Evolutionary conservation across 2,329 filamentous ascomycete species (phyloP).

Genomic region (Harringtonia lauricola): DNA sequence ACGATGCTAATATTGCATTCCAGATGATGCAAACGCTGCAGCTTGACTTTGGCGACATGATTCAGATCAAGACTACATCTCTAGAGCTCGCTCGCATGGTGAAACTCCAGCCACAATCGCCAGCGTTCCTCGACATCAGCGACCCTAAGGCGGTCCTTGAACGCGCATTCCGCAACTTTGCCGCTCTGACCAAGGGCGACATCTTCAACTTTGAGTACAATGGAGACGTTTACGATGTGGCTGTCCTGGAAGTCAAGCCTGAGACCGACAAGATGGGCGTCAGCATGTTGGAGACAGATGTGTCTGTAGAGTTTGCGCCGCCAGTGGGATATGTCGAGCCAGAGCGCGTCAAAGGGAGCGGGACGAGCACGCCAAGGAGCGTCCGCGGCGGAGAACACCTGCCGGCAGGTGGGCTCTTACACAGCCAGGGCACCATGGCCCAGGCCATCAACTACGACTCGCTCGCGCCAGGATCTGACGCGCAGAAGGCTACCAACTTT

Average conservation of each 20-base stretch:
- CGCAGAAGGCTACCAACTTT: slow-evolving; percentile 67
- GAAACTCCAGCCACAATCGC: slow-evolving; percentile 91
- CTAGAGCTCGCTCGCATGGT: slow-evolving; percentile 84
- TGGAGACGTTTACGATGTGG: slow-evolving; percentile 84
- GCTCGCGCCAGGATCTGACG: slow-evolving; percentile 68
- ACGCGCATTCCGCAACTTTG: slow-evolving; percentile 92
- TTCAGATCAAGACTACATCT: slow-evolving; percentile 92
- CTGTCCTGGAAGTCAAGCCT: slow-evolving; percentile 88
- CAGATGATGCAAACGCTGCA: slow-evolving; percentile 89
- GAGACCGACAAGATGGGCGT: slow-evolving; percentile 74
- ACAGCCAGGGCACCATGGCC: slow-evolving; percentile 87
- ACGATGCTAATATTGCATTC: neutral
- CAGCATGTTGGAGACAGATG: slow-evolving; percentile 90
- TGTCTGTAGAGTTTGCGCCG: slow-evolving; percentile 90
- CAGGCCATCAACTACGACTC: slow-evolving; percentile 94
- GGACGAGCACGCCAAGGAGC: slow-evolving; percentile 78
- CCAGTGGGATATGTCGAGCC: slow-evolving; percentile 93
- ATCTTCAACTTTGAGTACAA: slow-evolving; percentile 97
- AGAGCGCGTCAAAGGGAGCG: slow-evolving; percentile 48
- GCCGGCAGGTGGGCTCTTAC: slow-evolving; percentile 62
- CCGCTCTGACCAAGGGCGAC: slow-evolving; percentile 84
- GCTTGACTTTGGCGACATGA: slow-evolving; percentile 84
- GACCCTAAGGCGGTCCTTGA: slow-evolving; percentile 96
- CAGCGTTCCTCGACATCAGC: slow-evolving; percentile 89
- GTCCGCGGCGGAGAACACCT: slow-evolving; percentile 51